A percentile compares a stretch with the other conserved stretches of the same genome.
Conservation (phyloP, 176 grass and related monocot species). For the Carex myosuroides region DNA sequence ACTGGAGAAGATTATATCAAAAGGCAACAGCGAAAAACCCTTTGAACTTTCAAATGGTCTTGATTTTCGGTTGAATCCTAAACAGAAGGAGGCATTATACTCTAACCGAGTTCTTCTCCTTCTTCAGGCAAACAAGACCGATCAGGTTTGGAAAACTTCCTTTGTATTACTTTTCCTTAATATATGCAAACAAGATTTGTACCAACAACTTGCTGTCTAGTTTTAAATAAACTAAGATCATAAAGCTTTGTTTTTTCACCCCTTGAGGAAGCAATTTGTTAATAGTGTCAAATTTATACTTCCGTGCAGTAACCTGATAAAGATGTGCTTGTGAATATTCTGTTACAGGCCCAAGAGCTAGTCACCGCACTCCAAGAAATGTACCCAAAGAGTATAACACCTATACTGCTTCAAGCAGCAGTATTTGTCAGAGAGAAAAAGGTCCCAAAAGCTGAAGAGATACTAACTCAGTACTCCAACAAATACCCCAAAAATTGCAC, state of each 20-base stretch:
- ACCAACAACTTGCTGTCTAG: neutral
- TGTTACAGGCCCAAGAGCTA: conserved; percentile 65
- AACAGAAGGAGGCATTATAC: conserved; percentile 73
- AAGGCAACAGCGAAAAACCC: conserved; percentile 43
- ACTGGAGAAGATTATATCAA: conserved; percentile 62
- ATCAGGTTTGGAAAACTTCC: conserved; percentile 43
- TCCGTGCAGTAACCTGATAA: neutral
- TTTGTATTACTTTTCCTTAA: conserved; percentile 15
- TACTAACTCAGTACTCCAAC: conserved; percentile 52
- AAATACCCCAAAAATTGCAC: conserved; percentile 59
- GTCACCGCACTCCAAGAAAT: conserved; percentile 44
- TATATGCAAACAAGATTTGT: neutral
- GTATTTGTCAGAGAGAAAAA: conserved; percentile 78
- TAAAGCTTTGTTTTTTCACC: neutral
- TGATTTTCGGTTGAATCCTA: conserved; percentile 57
- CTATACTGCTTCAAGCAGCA: conserved; percentile 70
- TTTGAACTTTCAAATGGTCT: conserved; percentile 61
- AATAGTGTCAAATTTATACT: neutral
- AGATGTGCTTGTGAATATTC: neutral
- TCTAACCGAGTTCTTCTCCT: conserved; percentile 72
- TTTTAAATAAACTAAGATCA: neutral
- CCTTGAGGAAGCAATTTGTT: neutral
- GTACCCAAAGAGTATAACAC: conserved; percentile 47
- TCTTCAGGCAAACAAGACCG: conserved; percentile 74
- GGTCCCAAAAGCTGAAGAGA: conserved; percentile 67